These are phyloP conservation scores for Epichloe scottii DNA, from an alignment of 2,329 filamentous ascomycete genomes.

Conservation along the genomic window DNA sequence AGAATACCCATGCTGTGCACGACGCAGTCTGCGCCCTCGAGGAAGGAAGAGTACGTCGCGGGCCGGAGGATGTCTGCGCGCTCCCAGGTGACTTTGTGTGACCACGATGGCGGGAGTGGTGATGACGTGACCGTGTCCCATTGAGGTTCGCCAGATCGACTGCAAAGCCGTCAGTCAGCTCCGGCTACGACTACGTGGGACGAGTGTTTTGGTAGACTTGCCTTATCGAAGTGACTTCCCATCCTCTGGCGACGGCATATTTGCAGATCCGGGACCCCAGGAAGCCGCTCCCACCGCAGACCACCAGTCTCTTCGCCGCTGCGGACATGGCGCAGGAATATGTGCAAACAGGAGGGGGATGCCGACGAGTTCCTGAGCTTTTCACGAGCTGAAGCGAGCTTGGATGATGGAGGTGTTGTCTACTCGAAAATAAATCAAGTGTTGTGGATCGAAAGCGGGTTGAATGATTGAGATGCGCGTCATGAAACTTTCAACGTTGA, in stretches of 20 bases:
- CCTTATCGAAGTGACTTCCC: slow-evolving; percentile 90
- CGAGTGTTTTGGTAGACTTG: slow-evolving; percentile 19
- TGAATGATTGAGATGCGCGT: background rate
- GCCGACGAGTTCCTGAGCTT: background rate
- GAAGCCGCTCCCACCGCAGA: slow-evolving; percentile 91
- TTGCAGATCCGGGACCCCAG: slow-evolving; percentile 83
- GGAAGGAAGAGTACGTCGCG: slow-evolving; percentile 61
- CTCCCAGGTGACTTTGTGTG: slow-evolving; percentile 73
- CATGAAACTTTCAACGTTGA: background rate
- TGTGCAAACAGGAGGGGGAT: too few species aligned
- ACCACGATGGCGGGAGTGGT: slow-evolving; percentile 62
- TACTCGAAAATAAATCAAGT: background rate
- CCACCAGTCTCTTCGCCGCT: slow-evolving; percentile 62
- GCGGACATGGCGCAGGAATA: slow-evolving; percentile 32
- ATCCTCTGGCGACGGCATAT: slow-evolving; percentile 70
- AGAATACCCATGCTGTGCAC: slow-evolving; percentile 95
- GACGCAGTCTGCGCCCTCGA: slow-evolving; percentile 69
- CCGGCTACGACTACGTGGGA: too few species aligned
- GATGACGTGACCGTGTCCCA: slow-evolving; percentile 74
- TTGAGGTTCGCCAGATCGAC: slow-evolving; percentile 77
- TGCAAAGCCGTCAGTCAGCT: slow-evolving; percentile 22
- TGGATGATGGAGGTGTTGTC: background rate
- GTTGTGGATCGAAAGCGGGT: background rate
- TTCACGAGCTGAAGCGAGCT: background rate
- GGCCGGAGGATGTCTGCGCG: slow-evolving; percentile 80